A percentile compares a stretch with the other conserved stretches of the same genome.
These are phyloP conservation scores for Talaromyces adpressus DNA, from an alignment of 495 filamentous ascomycete genomes.

Conservation along the genomic window DNA sequence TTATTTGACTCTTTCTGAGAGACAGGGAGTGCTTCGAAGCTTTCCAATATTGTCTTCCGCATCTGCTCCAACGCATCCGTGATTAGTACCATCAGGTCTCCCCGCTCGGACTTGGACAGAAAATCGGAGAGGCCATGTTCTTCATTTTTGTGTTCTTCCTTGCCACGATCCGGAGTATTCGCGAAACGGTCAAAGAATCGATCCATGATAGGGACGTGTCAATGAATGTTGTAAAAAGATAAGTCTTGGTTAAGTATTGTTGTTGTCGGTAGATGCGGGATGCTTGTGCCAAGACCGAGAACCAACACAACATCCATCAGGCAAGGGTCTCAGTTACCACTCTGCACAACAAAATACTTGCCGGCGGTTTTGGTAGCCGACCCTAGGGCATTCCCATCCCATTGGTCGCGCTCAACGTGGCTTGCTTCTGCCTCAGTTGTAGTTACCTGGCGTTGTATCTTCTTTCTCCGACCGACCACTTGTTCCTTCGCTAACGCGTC, in stretches of 20 bases:
- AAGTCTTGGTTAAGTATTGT: too few relatives aligned
- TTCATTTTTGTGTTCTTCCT: constrained; percentile 1
- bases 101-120: constrained; percentile 41
- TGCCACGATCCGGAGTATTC: not conserved
- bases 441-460: constrained; percentile 30
- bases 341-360: constrained; percentile 75
- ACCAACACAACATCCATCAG: not conserved
- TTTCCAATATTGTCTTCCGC: constrained; percentile 33
- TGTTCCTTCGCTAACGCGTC: constrained; percentile 48
- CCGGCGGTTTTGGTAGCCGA: constrained; percentile 60
- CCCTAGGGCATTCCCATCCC: constrained; percentile 62
- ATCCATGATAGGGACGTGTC: not conserved
- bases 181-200: not conserved
- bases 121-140: constrained; percentile 43
- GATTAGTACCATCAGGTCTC: constrained; percentile 41
- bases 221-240: not conserved
- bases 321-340: constrained; percentile 21
- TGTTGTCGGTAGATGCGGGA: not conserved
- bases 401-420: constrained; percentile 30
- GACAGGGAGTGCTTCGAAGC: constrained; percentile 24
- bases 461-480: constrained; percentile 41
- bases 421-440: constrained; percentile 16
- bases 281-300: not conserved
- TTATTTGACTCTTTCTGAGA: not conserved
- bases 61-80: constrained; percentile 36